Conservation (phyloP, 345 rosid species). For the Microcos paniculata region DNA sequence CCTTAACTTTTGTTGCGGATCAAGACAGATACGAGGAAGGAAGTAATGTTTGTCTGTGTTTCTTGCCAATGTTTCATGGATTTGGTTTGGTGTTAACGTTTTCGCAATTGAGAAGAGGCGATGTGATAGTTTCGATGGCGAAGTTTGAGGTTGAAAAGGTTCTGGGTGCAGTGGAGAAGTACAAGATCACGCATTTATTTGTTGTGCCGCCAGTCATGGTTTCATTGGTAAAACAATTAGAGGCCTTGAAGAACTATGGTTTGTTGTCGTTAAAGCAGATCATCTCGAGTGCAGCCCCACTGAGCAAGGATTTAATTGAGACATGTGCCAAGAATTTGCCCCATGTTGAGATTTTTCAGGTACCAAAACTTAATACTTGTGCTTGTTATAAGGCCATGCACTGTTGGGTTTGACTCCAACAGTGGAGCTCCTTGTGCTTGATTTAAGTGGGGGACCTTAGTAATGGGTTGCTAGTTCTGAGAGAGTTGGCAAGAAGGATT, state of each 20-base stretch:
- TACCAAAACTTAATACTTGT: no score
- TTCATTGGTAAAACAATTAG: constrained; percentile 29
- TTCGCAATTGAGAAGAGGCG: constrained; percentile 41
- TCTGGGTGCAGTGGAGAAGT: no score
- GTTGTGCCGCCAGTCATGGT: constrained; percentile 45
- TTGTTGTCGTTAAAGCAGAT: constrained; percentile 35
- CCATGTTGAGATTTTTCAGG: no score
- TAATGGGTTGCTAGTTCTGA: no score
- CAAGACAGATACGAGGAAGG: constrained; percentile 47
- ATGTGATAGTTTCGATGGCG: constrained; percentile 35
- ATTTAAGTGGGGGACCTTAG: no score
- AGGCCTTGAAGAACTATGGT: constrained; percentile 31
- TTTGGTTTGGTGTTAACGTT: constrained; percentile 39
- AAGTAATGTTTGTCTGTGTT: constrained; percentile 56
- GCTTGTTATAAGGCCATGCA: no score
- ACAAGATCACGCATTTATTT: constrained; percentile 30
- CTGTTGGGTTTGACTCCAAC: no score
- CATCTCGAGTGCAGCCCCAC: constrained; percentile 47
- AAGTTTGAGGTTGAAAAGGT: constrained; percentile 41
- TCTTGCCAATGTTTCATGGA: constrained; percentile 73
- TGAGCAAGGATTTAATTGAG: constrained; percentile 41
- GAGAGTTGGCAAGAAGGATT: no score
- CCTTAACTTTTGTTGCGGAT: no score
- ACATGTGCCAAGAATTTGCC: no score
- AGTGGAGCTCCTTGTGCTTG: no score